phyloP scores from a whole-genome alignment of 2,329 filamentous ascomycete genomes.

The Beauveria caledonica region DNA sequence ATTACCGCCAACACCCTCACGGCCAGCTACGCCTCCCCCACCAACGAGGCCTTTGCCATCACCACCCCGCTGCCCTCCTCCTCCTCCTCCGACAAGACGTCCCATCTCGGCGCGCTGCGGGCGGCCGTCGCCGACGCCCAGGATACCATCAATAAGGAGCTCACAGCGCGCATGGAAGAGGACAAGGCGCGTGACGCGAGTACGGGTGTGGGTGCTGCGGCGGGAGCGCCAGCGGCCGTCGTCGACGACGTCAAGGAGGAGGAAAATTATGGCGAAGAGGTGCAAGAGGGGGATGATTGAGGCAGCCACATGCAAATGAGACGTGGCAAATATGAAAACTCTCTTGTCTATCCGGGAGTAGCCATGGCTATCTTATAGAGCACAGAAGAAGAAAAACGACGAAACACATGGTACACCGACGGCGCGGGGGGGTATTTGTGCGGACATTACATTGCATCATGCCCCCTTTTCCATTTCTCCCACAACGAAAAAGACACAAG shows the following conservation, averaged over 20 bases:
- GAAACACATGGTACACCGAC: not conserved
- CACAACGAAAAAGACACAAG: not conserved
- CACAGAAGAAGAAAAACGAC: not conserved
- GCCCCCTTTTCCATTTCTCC: not conserved
- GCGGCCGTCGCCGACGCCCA: constrained; percentile 52
- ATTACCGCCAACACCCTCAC: constrained; percentile 24
- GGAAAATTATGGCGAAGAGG: constrained; percentile 80
- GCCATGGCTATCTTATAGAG: not conserved
- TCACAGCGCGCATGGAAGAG: constrained; percentile 67
- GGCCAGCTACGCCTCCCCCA: constrained; percentile 47
- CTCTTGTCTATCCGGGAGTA: not conserved
- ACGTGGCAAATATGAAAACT: not conserved
- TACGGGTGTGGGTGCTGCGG: not conserved
- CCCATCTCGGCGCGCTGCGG: constrained; percentile 53
- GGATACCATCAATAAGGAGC: constrained; percentile 57
- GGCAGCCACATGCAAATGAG: not conserved
- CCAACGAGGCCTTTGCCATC: constrained; percentile 39
- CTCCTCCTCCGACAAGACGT: constrained; percentile 41
- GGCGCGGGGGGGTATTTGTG: constrained; percentile 10
- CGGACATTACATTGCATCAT: constrained; percentile 1
- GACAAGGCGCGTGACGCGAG: constrained; percentile 48
- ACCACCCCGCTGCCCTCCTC: constrained; percentile 27
- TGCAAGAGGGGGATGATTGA: constrained; percentile 53
- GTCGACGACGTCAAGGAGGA: constrained; percentile 54
- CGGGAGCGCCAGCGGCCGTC: constrained; percentile 17